Percentiles rank a stretch among this genome's conserved stretches.
phyloP scores from a whole-genome alignment of 805 yeast species.

The Suhomyces canberraensis region DNA sequence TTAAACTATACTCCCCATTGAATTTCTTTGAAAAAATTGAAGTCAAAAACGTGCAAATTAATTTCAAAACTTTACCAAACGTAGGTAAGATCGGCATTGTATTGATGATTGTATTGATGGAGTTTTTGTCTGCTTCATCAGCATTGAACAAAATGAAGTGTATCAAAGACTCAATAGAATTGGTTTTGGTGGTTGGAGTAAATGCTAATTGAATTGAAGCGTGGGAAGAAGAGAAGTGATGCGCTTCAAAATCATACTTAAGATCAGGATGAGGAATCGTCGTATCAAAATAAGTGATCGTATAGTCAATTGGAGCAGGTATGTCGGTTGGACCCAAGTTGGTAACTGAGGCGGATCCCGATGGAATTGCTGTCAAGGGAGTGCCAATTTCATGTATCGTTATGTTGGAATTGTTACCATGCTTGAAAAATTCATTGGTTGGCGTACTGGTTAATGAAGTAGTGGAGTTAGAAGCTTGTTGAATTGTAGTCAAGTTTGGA shows the following conservation, averaged over 20 bases:
- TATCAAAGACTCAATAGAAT: slow-evolving; percentile 60
- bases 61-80: slow-evolving; percentile 26
- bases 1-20: slow-evolving; percentile 16
- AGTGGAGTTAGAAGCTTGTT: slow-evolving; percentile 3
- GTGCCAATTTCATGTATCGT: slow-evolving; percentile 9
- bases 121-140: slow-evolving; percentile 10
- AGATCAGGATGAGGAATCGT: slow-evolving; percentile 37
- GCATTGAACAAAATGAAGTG: slow-evolving; percentile 57
- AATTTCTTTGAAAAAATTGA: slow-evolving; percentile 24
- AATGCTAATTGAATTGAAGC: slow-evolving; percentile 9
- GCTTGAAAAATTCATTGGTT: slow-evolving; percentile 13
- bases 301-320: slow-evolving; percentile 6
- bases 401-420: slow-evolving; percentile 14
- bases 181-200: slow-evolving; percentile 3
- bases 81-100: slow-evolving; percentile 36
- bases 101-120: slow-evolving; percentile 15
- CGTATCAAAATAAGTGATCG: slow-evolving; percentile 24
- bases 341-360: slow-evolving; percentile 1
- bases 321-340: neutral
- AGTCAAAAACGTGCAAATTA: slow-evolving; percentile 15
- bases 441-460: slow-evolving; percentile 6
- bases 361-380: slow-evolving; percentile 4
- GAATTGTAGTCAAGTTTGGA: neutral
- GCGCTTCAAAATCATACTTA: slow-evolving; percentile 41
- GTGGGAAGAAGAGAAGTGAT: slow-evolving; percentile 21